Conservation (phyloP, 192 early-diverging fungal species). For the Funneliformis geosporum region DNA sequence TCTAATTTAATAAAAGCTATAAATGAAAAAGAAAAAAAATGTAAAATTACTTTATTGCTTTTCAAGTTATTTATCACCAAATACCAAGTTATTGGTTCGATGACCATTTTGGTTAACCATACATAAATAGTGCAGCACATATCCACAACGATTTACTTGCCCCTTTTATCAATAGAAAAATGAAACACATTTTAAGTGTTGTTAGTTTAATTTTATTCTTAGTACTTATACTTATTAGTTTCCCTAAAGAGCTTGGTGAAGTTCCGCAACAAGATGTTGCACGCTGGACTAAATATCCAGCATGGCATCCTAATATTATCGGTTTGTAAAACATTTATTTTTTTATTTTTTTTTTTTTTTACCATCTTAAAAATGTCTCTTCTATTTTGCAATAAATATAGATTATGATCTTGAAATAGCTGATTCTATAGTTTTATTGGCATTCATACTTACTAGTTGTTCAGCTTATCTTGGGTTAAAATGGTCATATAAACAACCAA, state of each 20-base stretch:
- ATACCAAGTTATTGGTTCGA: too few relatives aligned
- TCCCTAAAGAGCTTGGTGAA: slow-evolving; percentile 13
- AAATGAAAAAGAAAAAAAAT: too few relatives aligned
- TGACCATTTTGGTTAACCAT: too few relatives aligned
- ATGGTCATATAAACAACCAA: neutral
- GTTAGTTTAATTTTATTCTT: neutral
- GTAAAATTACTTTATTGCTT: too few relatives aligned
- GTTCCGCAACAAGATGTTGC: slow-evolving; percentile 1
- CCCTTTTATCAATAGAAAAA: neutral
- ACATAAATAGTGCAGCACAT: too few relatives aligned
- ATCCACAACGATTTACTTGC: too few relatives aligned
- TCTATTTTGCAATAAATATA: neutral
- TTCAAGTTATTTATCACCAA: too few relatives aligned
- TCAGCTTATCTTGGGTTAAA: neutral
- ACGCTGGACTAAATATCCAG: neutral
- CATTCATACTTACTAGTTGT: neutral
- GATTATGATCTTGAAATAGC: neutral
- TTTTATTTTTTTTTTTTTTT: neutral
- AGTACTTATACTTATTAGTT: slow-evolving; percentile 19
- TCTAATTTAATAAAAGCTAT: too few relatives aligned
- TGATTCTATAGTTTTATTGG: neutral
- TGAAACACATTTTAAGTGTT: neutral
- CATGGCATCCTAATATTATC: slow-evolving; percentile 24
- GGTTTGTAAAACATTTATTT: slow-evolving; percentile 6
- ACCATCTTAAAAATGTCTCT: neutral